Evolutionary conservation across 805 yeast genomes (phyloP).

Genomic region (Lipomyces mesembrius): DNA sequence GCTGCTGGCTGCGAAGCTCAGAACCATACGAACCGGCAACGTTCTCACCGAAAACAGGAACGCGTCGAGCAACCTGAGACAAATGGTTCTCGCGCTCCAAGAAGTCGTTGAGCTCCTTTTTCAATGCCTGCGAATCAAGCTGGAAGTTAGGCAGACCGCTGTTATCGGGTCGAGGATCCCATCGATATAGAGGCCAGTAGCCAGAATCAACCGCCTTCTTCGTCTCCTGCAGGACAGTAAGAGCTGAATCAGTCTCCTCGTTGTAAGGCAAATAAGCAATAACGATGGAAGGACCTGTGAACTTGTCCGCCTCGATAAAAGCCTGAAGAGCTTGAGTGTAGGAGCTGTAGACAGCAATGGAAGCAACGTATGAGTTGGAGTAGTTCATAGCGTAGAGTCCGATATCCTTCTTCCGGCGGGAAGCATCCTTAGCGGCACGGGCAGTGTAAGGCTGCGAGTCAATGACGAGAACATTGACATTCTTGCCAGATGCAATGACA

Average conservation of each 20-base stretch:
- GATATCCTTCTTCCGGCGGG: slow-evolving; percentile 78
- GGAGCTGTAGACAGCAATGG: slow-evolving; percentile 90
- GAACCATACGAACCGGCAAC: slow-evolving; percentile 66
- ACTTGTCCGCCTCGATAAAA: slow-evolving; percentile 84
- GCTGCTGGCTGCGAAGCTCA: slow-evolving; percentile 63
- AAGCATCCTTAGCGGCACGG: slow-evolving; percentile 42
- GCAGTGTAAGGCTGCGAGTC: slow-evolving; percentile 77
- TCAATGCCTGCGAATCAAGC: slow-evolving; percentile 82
- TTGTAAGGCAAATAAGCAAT: slow-evolving; percentile 85
- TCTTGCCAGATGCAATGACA: slow-evolving; percentile 72
- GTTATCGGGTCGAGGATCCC: slow-evolving; percentile 63
- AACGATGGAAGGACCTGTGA: slow-evolving; percentile 87
- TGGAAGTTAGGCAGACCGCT: slow-evolving; percentile 62
- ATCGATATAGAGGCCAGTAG: slow-evolving; percentile 95
- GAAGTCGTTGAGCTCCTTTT: slow-evolving; percentile 75
- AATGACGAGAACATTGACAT: slow-evolving; percentile 81
- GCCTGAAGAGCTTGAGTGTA: slow-evolving; percentile 92
- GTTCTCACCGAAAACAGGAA: slow-evolving; percentile 78
- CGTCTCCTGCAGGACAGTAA: slow-evolving; percentile 80
- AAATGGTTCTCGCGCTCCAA: slow-evolving; percentile 88
- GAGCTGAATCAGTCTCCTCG: slow-evolving; percentile 61
- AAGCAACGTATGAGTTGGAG: slow-evolving; percentile 87
- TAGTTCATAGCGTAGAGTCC: slow-evolving; percentile 95
- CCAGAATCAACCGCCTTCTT: slow-evolving; percentile 90
- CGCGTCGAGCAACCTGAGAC: slow-evolving; percentile 69